These are phyloP conservation scores for Coffea canephora DNA, from an alignment of 257 asterid species.

Conservation along the genomic window DNA sequence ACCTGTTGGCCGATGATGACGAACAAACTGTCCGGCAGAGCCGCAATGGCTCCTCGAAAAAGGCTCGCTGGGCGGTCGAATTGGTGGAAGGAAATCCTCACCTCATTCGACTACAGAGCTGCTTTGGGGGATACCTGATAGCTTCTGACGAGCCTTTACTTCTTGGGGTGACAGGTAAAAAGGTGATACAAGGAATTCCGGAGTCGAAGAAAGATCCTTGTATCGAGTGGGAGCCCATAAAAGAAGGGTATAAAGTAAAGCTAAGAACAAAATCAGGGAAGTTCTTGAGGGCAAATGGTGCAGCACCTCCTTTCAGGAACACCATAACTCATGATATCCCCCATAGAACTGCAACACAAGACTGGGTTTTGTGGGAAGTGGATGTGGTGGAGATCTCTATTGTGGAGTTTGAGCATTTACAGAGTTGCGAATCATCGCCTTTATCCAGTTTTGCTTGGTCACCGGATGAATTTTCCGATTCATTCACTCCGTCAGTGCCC, in stretches of 20 bases:
- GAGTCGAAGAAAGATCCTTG: conserved; percentile 45
- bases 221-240: conserved; percentile 74
- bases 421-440: conserved; percentile 25
- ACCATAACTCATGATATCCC: conserved; percentile 87
- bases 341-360: conserved; percentile 62
- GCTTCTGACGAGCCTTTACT: conserved; percentile 59
- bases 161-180: conserved; percentile 68
- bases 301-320: conserved; percentile 90
- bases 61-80: conserved; percentile 68
- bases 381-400: conserved; percentile 47
- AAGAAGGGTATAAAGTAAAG: conserved; percentile 59
- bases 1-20: conserved; percentile 59
- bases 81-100: conserved; percentile 50
- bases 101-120: conserved; percentile 61
- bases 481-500: not conserved
- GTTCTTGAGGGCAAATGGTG: conserved; percentile 77
- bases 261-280: conserved; percentile 71
- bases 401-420: conserved; percentile 20
- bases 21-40: conserved; percentile 56
- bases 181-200: conserved; percentile 58
- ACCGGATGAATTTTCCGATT: conserved; percentile 32
- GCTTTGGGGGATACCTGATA: conserved; percentile 58
- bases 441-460: conserved; percentile 45
- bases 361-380: conserved; percentile 78
- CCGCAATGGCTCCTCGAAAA: conserved; percentile 40